phyloP scores from a whole-genome alignment of 2,329 filamentous ascomycete species.

The Ophiocordyceps australis region DNA sequence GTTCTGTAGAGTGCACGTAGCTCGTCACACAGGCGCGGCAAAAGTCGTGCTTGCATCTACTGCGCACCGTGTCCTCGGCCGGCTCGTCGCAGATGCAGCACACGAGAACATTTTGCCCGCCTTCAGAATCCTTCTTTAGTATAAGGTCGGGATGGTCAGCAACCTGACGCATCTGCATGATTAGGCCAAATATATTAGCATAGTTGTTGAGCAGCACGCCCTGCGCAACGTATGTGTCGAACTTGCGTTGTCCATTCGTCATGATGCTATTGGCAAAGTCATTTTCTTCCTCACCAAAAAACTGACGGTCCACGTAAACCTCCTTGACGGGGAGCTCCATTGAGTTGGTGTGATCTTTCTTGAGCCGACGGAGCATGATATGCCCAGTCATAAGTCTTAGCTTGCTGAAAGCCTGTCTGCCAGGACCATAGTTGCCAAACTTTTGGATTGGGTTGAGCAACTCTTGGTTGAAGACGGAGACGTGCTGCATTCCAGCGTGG shows the following conservation, averaged over 20 bases:
- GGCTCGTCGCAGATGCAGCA: constrained; percentile 95
- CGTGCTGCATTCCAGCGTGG: constrained; percentile 22
- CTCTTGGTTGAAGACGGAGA: constrained; percentile 75
- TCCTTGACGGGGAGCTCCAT: constrained; percentile 97
- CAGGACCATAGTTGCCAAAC: constrained; percentile 40
- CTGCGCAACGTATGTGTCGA: constrained; percentile 88
- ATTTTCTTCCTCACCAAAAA: constrained; percentile 90
- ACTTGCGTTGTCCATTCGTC: constrained; percentile 73
- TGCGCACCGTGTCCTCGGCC: constrained; percentile 85
- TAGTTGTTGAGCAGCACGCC: constrained; percentile 95
- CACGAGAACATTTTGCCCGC: constrained; percentile 76
- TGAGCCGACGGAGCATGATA: constrained; percentile 90
- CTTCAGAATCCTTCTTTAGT: constrained; percentile 69
- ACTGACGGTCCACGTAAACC: constrained; percentile 79
- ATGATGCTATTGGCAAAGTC: constrained; percentile 95
- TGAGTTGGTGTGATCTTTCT: constrained; percentile 79
- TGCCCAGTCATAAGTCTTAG: constrained; percentile 76
- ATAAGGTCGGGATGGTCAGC: constrained; percentile 93
- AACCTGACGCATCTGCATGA: constrained; percentile 98
- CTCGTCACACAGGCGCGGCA: constrained; percentile 21
- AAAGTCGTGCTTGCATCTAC: constrained; percentile 73
- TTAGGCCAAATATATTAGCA: constrained; percentile 95
- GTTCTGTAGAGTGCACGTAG: constrained; percentile 58
- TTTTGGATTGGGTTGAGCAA: constrained; percentile 67
- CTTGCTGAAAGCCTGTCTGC: constrained; percentile 58